phyloP scores from a whole-genome alignment of 495 filamentous ascomycete species.

The Letharia lupina region DNA sequence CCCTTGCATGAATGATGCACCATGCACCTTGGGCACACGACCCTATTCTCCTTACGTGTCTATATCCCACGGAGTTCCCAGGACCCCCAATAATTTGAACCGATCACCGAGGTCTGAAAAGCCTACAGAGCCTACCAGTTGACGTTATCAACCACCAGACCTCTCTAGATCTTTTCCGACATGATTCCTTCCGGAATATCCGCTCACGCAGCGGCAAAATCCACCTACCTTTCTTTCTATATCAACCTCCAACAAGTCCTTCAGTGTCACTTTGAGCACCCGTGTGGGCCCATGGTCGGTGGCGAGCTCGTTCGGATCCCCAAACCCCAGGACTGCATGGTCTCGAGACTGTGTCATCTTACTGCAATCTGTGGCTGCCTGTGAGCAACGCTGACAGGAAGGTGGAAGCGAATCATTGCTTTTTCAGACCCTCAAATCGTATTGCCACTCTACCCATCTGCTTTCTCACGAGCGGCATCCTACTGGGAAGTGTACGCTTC shows the following conservation, averaged over 20 bases:
- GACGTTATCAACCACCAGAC: background rate
- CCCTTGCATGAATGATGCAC: background rate
- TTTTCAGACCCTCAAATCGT: background rate
- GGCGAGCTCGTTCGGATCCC: background rate
- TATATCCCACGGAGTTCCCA: background rate
- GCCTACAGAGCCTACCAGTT: too few relatives aligned
- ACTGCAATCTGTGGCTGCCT: background rate
- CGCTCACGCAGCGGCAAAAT: background rate
- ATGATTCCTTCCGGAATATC: constrained; percentile 5
- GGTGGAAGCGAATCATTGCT: constrained; percentile 1
- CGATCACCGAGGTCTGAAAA: too few relatives aligned
- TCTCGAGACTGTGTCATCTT: background rate
- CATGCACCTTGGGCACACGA: background rate
- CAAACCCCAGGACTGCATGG: background rate
- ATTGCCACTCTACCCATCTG: background rate
- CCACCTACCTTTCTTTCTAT: background rate
- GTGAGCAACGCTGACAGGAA: background rate
- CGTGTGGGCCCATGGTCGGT: background rate
- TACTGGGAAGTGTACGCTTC: background rate
- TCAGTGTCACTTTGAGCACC: background rate
- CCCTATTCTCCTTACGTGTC: constrained; percentile 12
- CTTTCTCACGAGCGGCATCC: background rate
- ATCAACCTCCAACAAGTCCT: background rate
- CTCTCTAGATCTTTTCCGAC: background rate
- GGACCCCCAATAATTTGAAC: too few relatives aligned